Conservation (phyloP, 805 yeast genomes). For the Myxozyma neglecta region DNA sequence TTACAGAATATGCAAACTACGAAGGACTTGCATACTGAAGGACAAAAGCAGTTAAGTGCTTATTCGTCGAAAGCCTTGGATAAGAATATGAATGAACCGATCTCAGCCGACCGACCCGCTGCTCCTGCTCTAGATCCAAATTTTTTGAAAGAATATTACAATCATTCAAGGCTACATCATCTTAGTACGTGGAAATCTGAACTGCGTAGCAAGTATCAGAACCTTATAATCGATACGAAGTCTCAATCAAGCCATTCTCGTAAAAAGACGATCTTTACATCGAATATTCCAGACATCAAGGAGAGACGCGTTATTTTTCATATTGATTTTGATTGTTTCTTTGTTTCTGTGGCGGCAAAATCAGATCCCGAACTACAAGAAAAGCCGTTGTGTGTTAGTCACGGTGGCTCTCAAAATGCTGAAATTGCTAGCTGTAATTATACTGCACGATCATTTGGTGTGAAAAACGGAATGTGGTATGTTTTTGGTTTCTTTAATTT, state of each 20-base stretch:
- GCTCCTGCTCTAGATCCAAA: constrained; percentile 74
- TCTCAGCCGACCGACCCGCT: background rate
- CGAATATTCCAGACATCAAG: constrained; percentile 2
- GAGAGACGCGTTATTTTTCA: constrained; percentile 55
- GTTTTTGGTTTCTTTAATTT: background rate
- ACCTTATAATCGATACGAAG: constrained; percentile 25
- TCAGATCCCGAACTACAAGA: constrained; percentile 55
- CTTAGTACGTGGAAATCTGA: constrained; percentile 83
- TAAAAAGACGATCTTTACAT: background rate
- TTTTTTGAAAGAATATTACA: constrained; percentile 69
- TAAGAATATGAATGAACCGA: too few relatives aligned
- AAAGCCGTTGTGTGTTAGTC: constrained; percentile 63
- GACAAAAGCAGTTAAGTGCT: too few relatives aligned
- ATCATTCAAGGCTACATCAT: constrained; percentile 83
- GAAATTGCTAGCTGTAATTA: constrained; percentile 94
- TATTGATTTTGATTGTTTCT: constrained; percentile 91
- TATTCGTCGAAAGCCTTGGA: too few relatives aligned
- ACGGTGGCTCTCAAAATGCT: constrained; percentile 50
- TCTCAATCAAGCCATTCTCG: too few relatives aligned
- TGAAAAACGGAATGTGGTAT: constrained; percentile 79
- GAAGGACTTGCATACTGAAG: too few relatives aligned
- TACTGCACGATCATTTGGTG: constrained; percentile 71
- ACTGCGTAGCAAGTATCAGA: constrained; percentile 60
- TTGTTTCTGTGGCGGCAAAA: constrained; percentile 79
- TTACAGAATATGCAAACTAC: background rate